Percentiles rank a stretch among this genome's conserved stretches.
Conservation (phyloP, 1,139 yeast species). For the Candida albicans region DNA sequence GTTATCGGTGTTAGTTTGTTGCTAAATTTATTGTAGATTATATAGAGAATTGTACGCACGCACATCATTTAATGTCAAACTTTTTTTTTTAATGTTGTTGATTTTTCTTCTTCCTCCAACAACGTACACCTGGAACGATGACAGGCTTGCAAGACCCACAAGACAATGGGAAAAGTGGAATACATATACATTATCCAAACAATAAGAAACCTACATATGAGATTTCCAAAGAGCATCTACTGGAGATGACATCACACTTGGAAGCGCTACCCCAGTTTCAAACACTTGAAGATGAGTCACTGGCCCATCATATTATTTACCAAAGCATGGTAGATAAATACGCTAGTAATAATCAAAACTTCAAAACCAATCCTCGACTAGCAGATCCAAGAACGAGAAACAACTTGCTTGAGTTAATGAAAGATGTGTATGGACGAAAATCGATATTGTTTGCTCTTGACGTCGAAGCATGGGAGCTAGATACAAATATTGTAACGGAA, state of each 20-base stretch:
- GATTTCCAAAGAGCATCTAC: neutral
- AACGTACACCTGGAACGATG: no score
- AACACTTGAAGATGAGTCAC: neutral
- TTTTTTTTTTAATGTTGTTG: neutral
- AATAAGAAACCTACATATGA: no score
- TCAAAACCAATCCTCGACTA: conserved; percentile 9
- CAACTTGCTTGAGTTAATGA: conserved; percentile 6
- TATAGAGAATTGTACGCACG: neutral
- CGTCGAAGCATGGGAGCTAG: conserved; percentile 63
- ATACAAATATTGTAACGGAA: conserved; percentile 53
- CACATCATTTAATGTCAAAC: neutral
- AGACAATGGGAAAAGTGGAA: no score
- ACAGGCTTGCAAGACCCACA: no score
- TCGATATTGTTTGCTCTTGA: conserved; percentile 56
- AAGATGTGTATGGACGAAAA: conserved; percentile 26
- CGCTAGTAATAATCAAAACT: neutral
- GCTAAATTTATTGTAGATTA: conserved; percentile 20
- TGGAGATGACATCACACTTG: neutral
- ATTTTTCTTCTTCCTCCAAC: no score
- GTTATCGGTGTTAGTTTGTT: conserved; percentile 20
- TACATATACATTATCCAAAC: no score
- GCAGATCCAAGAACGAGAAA: conserved; percentile 1
- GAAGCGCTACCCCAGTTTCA: neutral
- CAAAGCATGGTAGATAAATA: neutral
- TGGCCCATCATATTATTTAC: neutral